Percentiles rank a stretch among this genome's conserved stretches.
These are phyloP conservation scores for Euphorbia tirucalli DNA, from an alignment of 345 rosid genomes.

Conservation along the genomic window DNA sequence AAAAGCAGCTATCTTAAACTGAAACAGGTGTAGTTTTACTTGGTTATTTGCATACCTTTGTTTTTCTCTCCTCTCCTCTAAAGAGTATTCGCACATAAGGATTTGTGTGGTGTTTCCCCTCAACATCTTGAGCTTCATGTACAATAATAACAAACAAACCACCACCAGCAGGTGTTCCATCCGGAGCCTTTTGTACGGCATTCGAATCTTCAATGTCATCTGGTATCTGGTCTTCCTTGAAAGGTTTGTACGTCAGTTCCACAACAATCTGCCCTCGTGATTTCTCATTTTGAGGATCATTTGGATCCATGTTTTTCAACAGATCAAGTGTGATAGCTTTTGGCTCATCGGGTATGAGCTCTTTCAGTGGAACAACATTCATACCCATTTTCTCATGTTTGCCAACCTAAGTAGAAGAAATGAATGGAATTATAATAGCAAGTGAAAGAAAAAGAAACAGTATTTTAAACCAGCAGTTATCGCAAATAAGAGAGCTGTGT, in stretches of 20 bases:
- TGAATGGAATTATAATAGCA: neutral
- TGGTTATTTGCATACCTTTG: slow-evolving; percentile 49
- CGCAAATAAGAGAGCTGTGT: neutral
- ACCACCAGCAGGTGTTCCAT: slow-evolving; percentile 79
- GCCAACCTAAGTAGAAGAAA: slow-evolving; percentile 50
- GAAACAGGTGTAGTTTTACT: neutral
- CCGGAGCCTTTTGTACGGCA: slow-evolving; percentile 67
- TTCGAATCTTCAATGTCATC: slow-evolving; percentile 48
- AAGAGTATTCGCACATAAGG: slow-evolving; percentile 67
- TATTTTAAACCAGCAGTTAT: too few species aligned
- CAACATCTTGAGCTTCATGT: slow-evolving; percentile 86
- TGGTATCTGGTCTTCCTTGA: slow-evolving; percentile 56
- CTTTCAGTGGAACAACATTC: slow-evolving; percentile 74
- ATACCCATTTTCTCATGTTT: slow-evolving; percentile 95
- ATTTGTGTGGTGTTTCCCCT: slow-evolving; percentile 92
- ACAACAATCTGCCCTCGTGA: slow-evolving; percentile 68
- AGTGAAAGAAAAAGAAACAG: neutral
- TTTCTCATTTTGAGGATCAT: slow-evolving; percentile 59
- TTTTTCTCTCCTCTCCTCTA: slow-evolving; percentile 79
- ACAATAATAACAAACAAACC: slow-evolving; percentile 77
- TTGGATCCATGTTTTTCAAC: slow-evolving; percentile 63
- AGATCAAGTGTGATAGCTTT: slow-evolving; percentile 66
- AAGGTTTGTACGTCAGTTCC: slow-evolving; percentile 73
- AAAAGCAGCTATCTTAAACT: neutral
- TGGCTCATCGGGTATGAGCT: slow-evolving; percentile 62